phyloP scores from a whole-genome alignment of 2,329 filamentous ascomycete genomes.

The Monosporascus sp. region DNA sequence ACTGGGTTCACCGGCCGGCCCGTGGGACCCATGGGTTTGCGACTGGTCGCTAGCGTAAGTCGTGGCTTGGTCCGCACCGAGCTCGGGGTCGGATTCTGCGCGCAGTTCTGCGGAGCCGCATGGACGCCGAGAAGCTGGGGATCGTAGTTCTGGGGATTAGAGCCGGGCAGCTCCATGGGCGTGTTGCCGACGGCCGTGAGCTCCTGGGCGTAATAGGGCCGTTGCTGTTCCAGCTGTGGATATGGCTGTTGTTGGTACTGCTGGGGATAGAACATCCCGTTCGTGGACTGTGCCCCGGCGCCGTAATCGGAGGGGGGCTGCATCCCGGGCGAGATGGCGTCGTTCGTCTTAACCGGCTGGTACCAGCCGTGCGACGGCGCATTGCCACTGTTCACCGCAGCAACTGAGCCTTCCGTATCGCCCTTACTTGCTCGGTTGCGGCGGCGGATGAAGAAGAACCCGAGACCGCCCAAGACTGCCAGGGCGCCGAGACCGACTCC shows the following conservation, averaged over 20 bases:
- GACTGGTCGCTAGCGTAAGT: no score
- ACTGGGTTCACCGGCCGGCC: no score
- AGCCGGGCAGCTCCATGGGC: neutral
- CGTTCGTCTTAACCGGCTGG: neutral
- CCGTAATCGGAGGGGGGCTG: neutral
- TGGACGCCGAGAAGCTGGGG: neutral
- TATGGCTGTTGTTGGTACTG: neutral
- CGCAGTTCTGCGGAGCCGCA: neutral
- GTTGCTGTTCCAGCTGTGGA: neutral
- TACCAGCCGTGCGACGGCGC: neutral
- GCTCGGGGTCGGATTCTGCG: neutral
- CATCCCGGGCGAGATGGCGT: neutral
- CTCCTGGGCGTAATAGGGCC: neutral
- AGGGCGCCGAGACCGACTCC: constrained; percentile 24
- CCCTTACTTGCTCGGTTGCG: constrained; percentile 12
- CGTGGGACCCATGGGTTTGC: no score
- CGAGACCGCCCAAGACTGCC: constrained; percentile 14
- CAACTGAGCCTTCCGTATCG: neutral
- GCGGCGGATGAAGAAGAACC: constrained; percentile 24
- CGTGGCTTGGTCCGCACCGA: no score
- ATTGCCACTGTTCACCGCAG: neutral
- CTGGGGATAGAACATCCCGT: neutral
- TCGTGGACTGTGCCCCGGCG: no score
- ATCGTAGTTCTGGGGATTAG: neutral
- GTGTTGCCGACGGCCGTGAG: neutral